Conservation (phyloP, 352 stramenopile species). For the Pythium pyrilobum region DNA sequence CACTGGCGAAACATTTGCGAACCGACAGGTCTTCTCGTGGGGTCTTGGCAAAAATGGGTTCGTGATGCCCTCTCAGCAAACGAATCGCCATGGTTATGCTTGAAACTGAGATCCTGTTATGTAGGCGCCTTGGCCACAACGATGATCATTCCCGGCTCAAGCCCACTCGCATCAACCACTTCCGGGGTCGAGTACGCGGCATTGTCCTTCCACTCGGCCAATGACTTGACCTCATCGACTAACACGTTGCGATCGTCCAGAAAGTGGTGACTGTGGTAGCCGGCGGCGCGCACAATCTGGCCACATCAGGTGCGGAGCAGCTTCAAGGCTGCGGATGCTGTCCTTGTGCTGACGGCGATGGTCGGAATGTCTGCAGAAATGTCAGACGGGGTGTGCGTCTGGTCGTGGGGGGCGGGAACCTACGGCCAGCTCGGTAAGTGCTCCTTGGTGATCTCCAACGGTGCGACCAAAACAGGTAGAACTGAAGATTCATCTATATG, state of each 20-base stretch:
- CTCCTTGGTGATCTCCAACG: too few species aligned
- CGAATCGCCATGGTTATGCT: neutral
- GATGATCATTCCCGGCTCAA: slow-evolving; percentile 46
- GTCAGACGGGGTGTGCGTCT: slow-evolving; percentile 50
- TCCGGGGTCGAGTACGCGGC: slow-evolving; percentile 42
- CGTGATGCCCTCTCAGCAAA: neutral
- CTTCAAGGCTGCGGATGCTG: neutral
- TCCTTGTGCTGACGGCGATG: neutral
- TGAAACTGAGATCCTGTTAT: neutral
- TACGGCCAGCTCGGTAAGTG: slow-evolving; percentile 64
- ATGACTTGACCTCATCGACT: too few species aligned
- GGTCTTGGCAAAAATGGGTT: slow-evolving; percentile 62
- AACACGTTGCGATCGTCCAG: too few species aligned
- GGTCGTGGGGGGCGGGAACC: slow-evolving; percentile 56
- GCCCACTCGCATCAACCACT: slow-evolving; percentile 64
- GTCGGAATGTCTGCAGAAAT: slow-evolving; percentile 30
- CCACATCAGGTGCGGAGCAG: slow-evolving; percentile 41
- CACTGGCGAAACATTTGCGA: slow-evolving; percentile 41
- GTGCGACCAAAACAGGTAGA: too few species aligned
- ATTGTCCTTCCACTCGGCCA: too few species aligned
- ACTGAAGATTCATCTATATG: neutral
- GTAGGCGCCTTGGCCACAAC: slow-evolving; percentile 62
- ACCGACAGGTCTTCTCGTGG: slow-evolving; percentile 81
- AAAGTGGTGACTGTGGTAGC: slow-evolving; percentile 60
- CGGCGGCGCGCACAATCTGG: slow-evolving; percentile 63